phyloP scores from a whole-genome alignment of 176 grass and related monocot genomes.

The Carex littledalei region DNA sequence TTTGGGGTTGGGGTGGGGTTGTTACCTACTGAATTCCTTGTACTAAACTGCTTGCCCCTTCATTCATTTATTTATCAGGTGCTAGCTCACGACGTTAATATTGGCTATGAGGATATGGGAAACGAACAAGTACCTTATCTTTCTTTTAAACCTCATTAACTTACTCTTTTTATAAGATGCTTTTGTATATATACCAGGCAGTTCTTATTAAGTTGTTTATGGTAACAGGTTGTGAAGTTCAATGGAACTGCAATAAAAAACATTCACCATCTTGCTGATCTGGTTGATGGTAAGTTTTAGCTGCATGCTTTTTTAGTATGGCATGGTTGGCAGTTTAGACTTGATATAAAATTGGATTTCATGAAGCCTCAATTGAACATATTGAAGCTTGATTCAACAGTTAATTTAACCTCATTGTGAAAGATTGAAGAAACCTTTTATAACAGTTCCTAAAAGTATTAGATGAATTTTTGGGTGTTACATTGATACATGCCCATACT shows the following conservation, averaged over 20 bases:
- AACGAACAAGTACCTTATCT: constrained; percentile 71
- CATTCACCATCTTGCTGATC: constrained; percentile 87
- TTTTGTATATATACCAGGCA: constrained; percentile 20
- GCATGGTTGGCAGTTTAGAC: background rate
- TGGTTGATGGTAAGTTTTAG: constrained; percentile 76
- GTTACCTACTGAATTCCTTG: background rate
- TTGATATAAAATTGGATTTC: background rate
- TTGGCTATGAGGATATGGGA: constrained; percentile 88
- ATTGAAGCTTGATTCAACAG: background rate
- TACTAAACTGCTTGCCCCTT: background rate
- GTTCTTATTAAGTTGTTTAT: constrained; percentile 25
- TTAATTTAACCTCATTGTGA: background rate
- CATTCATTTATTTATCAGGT: constrained; percentile 35
- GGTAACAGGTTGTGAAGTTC: constrained; percentile 63
- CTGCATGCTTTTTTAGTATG: background rate
- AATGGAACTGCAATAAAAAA: constrained; percentile 86
- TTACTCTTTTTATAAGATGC: constrained; percentile 3
- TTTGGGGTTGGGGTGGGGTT: background rate
- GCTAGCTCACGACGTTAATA: constrained; percentile 75
- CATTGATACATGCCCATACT: background rate
- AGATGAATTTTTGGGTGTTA: background rate
- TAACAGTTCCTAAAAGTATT: background rate
- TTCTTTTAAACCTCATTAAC: background rate
- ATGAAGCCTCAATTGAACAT: background rate
- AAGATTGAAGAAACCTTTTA: background rate